Evolutionary conservation across 1,139 yeast genomes (phyloP).

Genomic region (Zygosaccharomyces sapae): DNA sequence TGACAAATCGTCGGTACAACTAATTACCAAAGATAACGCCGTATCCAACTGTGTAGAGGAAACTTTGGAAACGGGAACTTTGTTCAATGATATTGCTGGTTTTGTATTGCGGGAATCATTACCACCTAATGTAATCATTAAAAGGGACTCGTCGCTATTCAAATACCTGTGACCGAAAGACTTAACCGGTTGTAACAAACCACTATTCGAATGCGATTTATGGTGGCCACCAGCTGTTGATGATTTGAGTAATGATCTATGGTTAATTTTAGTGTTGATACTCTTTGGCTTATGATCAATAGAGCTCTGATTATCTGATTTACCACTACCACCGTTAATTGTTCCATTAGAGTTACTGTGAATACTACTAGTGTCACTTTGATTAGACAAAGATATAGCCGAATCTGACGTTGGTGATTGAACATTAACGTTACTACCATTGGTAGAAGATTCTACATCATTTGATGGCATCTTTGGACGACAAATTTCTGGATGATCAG

Average conservation of each 20-base stretch:
- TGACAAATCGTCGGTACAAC: conserved; percentile 49
- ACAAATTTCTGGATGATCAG: conserved; percentile 24
- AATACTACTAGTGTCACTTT: not conserved
- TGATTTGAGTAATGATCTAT: conserved; percentile 15
- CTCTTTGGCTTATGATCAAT: conserved; percentile 41
- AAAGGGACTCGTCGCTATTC: conserved; percentile 58
- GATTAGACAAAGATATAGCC: not conserved
- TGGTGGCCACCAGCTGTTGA: conserved; percentile 13
- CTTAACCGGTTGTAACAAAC: conserved; percentile 49
- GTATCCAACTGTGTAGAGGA: conserved; percentile 83
- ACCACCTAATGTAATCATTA: conserved; percentile 80
- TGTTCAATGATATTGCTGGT: conserved; percentile 66
- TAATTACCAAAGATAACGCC: conserved; percentile 72
- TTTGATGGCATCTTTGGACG: conserved; percentile 20
- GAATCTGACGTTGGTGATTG: not conserved
- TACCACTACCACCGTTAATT: not conserved
- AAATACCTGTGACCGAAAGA: conserved; percentile 85
- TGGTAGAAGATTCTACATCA: not conserved
- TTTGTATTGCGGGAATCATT: conserved; percentile 64
- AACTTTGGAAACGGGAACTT: conserved; percentile 68
- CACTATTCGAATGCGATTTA: conserved; percentile 8
- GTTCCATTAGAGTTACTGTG: not conserved
- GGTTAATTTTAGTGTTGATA: conserved; percentile 11
- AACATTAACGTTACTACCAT: not conserved
- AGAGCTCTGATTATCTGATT: conserved; percentile 24